Percentiles rank a stretch among this genome's conserved stretches.
These are phyloP conservation scores for Geotrichum europaeum DNA, from an alignment of 1,139 yeast species.

Conservation along the genomic window DNA sequence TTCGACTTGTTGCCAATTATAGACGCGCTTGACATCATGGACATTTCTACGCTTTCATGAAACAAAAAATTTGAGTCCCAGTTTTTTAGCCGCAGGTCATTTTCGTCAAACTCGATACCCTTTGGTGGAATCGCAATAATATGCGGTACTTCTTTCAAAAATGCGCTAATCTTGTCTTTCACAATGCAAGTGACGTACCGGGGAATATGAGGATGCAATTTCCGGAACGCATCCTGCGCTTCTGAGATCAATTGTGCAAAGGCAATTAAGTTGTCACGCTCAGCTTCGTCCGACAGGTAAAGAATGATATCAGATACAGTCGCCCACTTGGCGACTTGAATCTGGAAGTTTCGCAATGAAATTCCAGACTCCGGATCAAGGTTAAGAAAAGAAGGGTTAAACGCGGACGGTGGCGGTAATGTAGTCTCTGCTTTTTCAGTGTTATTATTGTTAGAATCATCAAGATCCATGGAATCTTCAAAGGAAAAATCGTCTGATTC, in stretches of 20 bases:
- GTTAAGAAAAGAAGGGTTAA: conserved; percentile 22
- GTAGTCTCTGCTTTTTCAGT: conserved; percentile 20
- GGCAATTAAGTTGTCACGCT: conserved; percentile 17
- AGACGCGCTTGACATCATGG: conserved; percentile 79
- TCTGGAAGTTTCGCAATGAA: conserved; percentile 67
- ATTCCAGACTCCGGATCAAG: conserved; percentile 60
- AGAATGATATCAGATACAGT: conserved; percentile 63
- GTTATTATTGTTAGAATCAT: conserved; percentile 20
- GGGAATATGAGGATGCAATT: conserved; percentile 18
- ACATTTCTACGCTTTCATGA: conserved; percentile 74
- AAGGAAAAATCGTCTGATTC: conserved; percentile 16
- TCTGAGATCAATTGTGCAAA: conserved; percentile 24
- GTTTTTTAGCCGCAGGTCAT: conserved; percentile 37
- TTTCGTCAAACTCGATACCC: conserved; percentile 22
- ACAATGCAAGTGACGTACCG: conserved; percentile 25
- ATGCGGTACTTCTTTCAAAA: conserved; percentile 27
- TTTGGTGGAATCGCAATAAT: conserved; percentile 29
- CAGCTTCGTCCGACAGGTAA: conserved; percentile 44
- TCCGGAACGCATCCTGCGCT: conserved; percentile 26
- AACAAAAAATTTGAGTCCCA: conserved; percentile 72
- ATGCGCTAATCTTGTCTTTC: conserved; percentile 24
- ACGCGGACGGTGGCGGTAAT: conserved; percentile 3
- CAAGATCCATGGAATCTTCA: conserved; percentile 16
- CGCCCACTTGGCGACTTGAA: conserved; percentile 67
- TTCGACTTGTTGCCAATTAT: conserved; percentile 37